These are phyloP conservation scores for Ustanciosporium gigantosporum DNA, from an alignment of 1,284 basidiomycete genomes.

Conservation along the genomic window DNA sequence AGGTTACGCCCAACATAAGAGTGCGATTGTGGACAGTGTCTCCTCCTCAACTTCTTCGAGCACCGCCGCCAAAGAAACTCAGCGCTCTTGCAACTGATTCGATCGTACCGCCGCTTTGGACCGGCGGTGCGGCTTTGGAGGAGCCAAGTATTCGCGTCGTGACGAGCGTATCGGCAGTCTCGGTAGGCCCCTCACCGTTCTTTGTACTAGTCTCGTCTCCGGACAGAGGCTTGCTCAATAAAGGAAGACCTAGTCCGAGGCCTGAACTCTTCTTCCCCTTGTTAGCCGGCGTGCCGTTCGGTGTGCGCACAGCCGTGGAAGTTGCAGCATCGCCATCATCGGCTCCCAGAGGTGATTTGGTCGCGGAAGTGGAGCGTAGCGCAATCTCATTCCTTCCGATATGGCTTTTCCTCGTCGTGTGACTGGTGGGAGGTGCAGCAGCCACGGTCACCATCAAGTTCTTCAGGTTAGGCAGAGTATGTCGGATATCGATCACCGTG, in stretches of 20 bases:
- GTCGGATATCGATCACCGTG: conserved; percentile 84
- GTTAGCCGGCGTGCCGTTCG: background rate
- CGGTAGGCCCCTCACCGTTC: background rate
- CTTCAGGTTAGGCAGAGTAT: conserved; percentile 94
- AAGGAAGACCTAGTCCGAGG: background rate
- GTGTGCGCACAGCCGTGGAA: too few relatives aligned
- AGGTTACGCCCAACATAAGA: too few relatives aligned
- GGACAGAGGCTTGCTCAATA: background rate
- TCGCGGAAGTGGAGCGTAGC: conserved; percentile 3
- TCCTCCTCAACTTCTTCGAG: too few relatives aligned
- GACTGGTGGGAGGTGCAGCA: conserved; percentile 30
- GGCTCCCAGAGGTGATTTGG: background rate
- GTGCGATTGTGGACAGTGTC: too few relatives aligned
- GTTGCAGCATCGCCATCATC: background rate
- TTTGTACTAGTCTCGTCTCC: background rate
- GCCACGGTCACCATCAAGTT: conserved; percentile 81
- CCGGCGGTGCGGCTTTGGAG: background rate
- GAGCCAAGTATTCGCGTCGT: conserved; percentile 29
- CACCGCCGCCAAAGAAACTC: conserved; percentile 26
- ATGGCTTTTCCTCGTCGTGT: conserved; percentile 25
- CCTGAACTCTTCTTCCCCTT: background rate
- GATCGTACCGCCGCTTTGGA: conserved; percentile 8
- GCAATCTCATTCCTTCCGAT: conserved; percentile 38
- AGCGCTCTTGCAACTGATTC: conserved; percentile 27
- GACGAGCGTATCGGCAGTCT: conserved; percentile 8